Base-by-base conservation (phyloP, 1,284 basidiomycete species). In the Trichosporon sp. region DNA sequence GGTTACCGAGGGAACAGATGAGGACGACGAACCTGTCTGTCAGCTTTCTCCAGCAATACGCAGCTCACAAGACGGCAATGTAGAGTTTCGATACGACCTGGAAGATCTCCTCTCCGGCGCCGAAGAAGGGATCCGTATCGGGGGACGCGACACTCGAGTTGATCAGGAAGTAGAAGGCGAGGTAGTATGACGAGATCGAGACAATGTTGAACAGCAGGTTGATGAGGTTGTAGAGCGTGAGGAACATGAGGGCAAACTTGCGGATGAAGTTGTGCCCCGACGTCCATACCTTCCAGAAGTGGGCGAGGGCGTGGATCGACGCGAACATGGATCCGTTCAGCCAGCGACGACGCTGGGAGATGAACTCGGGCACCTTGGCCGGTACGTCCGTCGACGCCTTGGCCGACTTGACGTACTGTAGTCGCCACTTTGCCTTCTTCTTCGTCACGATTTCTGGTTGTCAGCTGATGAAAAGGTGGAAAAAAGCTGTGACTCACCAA, bases 371-470 rank as follows among this genome's bases (percentile, higher is more conserved):
- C 65, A 92, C 88, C 85, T 89, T 73, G 8, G 71, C 64, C 32
- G 93, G 93, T 5, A 94, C 92, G 83, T 95, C 93, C 35, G 93
- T 95, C n/a, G 69, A 70, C 5, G 71, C 70, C 80, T 94, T 93
- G 32, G 94, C 93, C 71, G 90, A 91, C 86, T 96, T 95, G 82
- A 95, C 92, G 80, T 96, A 96, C 85, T 91, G 92, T 76, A 95
- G 85, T 26, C 91, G 92, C 84, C 84, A 84, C 48, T 76, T 76
- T 16, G 83, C 81, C 35, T 81, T 80, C 73, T 80, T 81, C 73
- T 81, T 82, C 48, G 75, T 76, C 21, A 82, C 81, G 68, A 83
- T 82, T 71, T 82, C 80, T 76, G 56, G 31, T 10, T 2, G 59
- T 67, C 19, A 67, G 66, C 51, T 75, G 26, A 26, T 26, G 26